Conservation (phyloP, 148 eudicot species). For the Camellia lanceoleosa region DNA sequence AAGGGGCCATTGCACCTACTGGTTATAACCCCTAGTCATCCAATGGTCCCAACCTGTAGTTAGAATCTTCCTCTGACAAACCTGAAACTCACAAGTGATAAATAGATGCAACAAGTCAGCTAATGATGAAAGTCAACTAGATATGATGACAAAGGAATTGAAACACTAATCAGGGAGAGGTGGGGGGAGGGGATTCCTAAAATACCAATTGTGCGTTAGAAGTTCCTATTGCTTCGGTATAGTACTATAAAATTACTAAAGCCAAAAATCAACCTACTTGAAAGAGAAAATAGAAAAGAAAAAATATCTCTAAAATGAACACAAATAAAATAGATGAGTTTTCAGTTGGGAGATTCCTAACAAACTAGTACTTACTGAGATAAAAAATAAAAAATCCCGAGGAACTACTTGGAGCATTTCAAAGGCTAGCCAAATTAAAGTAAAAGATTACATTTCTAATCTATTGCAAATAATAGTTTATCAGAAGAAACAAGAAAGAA, state of each 20-base stretch:
- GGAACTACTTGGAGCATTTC: conserved; percentile 15
- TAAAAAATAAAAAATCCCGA: too few relatives aligned
- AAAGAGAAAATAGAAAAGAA: not conserved
- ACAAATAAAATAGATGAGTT: not conserved
- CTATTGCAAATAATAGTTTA: not conserved
- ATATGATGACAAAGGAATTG: not conserved
- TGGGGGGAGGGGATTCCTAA: not conserved
- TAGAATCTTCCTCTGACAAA: conserved; percentile 70
- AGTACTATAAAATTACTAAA: not conserved
- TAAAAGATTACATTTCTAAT: not conserved
- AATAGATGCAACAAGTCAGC: not conserved
- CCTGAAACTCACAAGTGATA: conserved; percentile 42
- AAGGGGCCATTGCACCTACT: conserved; percentile 94
- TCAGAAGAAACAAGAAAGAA: too few relatives aligned
- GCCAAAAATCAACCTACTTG: not conserved
- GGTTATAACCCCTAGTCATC: conserved; percentile 68
- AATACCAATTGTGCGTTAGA: not conserved
- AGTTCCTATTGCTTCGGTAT: not conserved
- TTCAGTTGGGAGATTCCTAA: not conserved
- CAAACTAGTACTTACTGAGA: too few relatives aligned
- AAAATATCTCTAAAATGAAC: not conserved
- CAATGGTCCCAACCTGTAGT: conserved; percentile 63
- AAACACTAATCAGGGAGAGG: not conserved
- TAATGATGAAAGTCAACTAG: not conserved
- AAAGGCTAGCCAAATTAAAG: not conserved